phyloP scores from a whole-genome alignment of 2,329 filamentous ascomycete species.

The Pestalotiopsis sp. region DNA sequence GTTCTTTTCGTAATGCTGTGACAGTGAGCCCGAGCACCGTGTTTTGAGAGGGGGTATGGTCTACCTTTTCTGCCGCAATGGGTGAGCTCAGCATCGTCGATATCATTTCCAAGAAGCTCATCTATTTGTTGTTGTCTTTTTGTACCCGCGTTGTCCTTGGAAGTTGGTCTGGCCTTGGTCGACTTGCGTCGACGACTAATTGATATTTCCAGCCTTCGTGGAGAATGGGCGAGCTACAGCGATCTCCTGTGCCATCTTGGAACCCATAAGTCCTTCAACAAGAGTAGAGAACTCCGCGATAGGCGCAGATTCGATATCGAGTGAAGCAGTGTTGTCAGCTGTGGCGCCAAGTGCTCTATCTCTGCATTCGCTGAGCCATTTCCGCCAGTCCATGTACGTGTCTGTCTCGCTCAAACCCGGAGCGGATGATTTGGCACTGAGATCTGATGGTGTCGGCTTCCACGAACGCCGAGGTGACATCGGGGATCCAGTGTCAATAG shows the following conservation, averaged over 20 bases:
- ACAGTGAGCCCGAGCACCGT: too few species aligned
- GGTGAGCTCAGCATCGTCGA: too few species aligned
- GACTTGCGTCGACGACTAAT: slow-evolving; percentile 25
- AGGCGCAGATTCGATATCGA: not conserved
- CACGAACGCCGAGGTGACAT: slow-evolving; percentile 15
- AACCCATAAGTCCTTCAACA: not conserved
- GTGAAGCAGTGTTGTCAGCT: not conserved
- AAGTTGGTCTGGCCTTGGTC: not conserved
- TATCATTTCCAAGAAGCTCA: too few species aligned
- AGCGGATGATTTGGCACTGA: not conserved
- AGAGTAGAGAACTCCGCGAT: not conserved
- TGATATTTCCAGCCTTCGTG: slow-evolving; percentile 38
- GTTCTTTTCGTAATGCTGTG: too few species aligned
- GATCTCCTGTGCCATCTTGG: not conserved
- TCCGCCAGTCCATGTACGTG: not conserved
- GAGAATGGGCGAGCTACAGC: slow-evolving; percentile 27
- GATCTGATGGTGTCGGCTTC: not conserved
- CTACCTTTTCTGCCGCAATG: too few species aligned
- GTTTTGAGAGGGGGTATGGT: too few species aligned
- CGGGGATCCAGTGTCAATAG: slow-evolving; percentile 6
- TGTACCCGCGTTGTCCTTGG: too few species aligned
- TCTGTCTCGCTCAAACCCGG: not conserved
- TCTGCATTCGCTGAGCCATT: not conserved
- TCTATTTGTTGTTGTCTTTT: not conserved
- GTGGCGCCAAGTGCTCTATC: not conserved